These are phyloP conservation scores for Eremochloa ophiuroides DNA, from an alignment of 176 grass and related monocot genomes.

Conservation along the genomic window DNA sequence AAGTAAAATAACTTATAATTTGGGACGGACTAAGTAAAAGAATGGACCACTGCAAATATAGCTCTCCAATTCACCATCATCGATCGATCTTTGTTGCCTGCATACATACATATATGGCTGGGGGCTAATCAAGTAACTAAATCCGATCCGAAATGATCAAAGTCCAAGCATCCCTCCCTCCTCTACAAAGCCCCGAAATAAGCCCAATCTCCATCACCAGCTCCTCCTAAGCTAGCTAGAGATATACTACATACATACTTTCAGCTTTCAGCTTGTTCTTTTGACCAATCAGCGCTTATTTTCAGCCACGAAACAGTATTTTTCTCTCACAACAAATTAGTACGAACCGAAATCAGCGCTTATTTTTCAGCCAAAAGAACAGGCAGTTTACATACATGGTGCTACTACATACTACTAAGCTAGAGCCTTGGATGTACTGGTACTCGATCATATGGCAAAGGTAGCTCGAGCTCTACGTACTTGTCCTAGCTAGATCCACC, in stretches of 20 bases:
- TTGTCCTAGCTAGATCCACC: constrained; percentile 30
- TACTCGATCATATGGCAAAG: constrained; percentile 1
- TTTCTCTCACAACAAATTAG: no score
- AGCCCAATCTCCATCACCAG: background rate
- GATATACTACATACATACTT: background rate
- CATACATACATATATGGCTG: background rate
- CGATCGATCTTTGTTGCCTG: background rate
- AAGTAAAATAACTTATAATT: no score
- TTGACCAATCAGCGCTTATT: no score
- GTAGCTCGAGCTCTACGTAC: background rate
- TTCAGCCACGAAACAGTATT: no score
- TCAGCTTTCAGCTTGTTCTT: no score
- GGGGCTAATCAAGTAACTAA: constrained; percentile 4
- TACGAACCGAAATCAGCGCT: no score
- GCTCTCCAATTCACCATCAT: background rate
- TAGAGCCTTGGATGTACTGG: background rate
- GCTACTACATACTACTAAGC: background rate
- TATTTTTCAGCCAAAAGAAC: no score
- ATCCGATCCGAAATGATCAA: constrained; percentile 15
- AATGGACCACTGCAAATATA: background rate
- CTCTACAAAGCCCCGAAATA: constrained; percentile 25
- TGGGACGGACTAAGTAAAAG: background rate
- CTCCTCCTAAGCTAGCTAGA: constrained; percentile 3
- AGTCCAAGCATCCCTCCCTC: background rate
- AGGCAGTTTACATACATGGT: background rate